Percentiles rank a stretch among this genome's conserved stretches.
Conservation (phyloP, 768 basidiomycete species). For the Kwoniella sp. region DNA sequence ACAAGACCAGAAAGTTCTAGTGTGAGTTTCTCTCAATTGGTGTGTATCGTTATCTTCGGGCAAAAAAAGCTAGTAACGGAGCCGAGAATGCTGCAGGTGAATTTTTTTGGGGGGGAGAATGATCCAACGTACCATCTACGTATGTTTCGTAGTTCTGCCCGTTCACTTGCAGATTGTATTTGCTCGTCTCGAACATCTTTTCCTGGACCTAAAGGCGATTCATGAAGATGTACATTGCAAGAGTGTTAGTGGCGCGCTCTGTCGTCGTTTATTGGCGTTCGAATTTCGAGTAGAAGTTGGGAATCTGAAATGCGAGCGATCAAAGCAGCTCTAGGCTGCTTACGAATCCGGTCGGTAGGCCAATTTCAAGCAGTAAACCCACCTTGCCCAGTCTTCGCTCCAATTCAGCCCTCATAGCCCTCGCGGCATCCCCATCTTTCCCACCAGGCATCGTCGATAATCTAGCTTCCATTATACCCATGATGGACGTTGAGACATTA, state of each 20-base stretch:
- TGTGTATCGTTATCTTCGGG: too few species aligned
- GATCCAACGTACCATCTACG: conserved; percentile 55
- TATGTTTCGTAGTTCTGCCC: conserved; percentile 73
- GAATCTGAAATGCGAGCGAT: too few species aligned
- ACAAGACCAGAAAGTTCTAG: too few species aligned
- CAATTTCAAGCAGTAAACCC: conserved; percentile 13
- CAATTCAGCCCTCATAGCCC: conserved; percentile 54
- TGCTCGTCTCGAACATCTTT: conserved; percentile 64
- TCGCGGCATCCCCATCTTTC: conserved; percentile 59
- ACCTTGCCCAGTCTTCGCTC: conserved; percentile 43
- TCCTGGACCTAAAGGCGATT: conserved; percentile 58
- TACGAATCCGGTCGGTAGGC: too few species aligned
- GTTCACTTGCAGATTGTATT: conserved; percentile 76
- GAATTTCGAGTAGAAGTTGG: too few species aligned
- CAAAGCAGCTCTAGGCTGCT: too few species aligned
- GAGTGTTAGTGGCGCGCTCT: too few species aligned
- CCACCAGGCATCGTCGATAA: conserved; percentile 57
- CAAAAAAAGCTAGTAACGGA: too few species aligned
- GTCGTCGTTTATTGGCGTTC: too few species aligned
- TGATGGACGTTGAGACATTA: conserved; percentile 61
- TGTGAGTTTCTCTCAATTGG: neutral
- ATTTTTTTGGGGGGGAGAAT: neutral
- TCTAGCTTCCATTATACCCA: conserved; percentile 60
- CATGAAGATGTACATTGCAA: neutral
- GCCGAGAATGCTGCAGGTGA: too few species aligned